These are phyloP conservation scores for Mesembryanthemum crystallinum DNA, from an alignment of 148 eudicot genomes.

Conservation along the genomic window DNA sequence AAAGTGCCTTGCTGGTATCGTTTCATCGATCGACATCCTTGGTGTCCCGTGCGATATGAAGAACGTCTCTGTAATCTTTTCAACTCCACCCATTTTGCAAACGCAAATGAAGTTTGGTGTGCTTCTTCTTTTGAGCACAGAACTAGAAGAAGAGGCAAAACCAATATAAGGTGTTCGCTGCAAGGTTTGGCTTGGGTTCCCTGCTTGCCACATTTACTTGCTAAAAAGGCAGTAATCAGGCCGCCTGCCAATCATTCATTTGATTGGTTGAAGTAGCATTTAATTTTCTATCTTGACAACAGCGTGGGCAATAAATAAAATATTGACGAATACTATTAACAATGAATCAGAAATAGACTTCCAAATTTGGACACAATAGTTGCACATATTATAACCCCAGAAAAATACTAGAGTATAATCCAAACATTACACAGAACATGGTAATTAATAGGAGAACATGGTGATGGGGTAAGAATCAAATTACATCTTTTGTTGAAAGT, in stretches of 20 bases:
- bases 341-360: too few species aligned
- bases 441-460: background rate
- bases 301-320: too few species aligned
- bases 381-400: too few species aligned
- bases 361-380: too few species aligned
- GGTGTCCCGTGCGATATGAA: constrained; percentile 69
- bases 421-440: background rate
- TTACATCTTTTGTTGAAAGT: background rate
- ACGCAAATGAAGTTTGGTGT: background rate
- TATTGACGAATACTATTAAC: background rate
- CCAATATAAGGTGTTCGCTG: background rate
- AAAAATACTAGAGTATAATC: too few species aligned
- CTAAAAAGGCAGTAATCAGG: too few species aligned
- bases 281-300: too few species aligned
- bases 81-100: constrained; percentile 12
- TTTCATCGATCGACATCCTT: constrained; percentile 47
- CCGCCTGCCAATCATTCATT: too few species aligned
- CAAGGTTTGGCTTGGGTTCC: background rate
- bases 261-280: too few species aligned
- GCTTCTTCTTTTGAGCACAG: constrained; percentile 6
- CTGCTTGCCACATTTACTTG: too few species aligned
- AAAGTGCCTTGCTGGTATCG: constrained; percentile 51
- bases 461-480: background rate
- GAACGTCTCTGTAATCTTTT: constrained; percentile 38
- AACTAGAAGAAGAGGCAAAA: background rate